Evolutionary conservation across 2,329 filamentous ascomycete species (phyloP).

Genomic region (Alternaria gansuensis): DNA sequence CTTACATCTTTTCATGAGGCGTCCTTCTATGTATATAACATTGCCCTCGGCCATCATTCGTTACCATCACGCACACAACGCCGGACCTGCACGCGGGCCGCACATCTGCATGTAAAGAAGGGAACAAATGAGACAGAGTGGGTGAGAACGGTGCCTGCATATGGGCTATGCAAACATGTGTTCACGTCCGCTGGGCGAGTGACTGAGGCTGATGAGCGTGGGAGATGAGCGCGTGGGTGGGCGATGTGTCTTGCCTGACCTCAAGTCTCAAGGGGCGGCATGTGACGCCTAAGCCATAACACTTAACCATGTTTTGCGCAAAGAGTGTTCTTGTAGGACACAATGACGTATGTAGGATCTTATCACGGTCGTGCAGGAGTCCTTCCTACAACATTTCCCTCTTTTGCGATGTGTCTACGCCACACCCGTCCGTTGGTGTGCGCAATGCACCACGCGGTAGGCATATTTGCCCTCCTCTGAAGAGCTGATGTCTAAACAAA

Average conservation of each 20-base stretch:
- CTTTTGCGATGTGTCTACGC: constrained; percentile 5
- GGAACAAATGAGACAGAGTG: constrained; percentile 38
- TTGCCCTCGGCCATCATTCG: constrained; percentile 29
- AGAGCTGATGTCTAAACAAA: neutral
- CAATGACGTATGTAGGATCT: constrained; percentile 13
- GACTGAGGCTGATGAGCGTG: constrained; percentile 41
- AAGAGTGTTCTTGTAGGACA: neutral
- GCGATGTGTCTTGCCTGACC: constrained; percentile 47
- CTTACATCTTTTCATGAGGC: constrained; percentile 21
- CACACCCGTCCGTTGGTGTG: neutral
- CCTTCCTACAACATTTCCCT: neutral
- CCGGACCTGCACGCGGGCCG: constrained; percentile 31
- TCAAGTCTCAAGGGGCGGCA: constrained; percentile 30
- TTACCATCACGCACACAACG: constrained; percentile 25
- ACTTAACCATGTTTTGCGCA: constrained; percentile 9
- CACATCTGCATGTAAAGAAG: constrained; percentile 17
- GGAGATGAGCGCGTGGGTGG: constrained; percentile 40
- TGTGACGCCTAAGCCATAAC: constrained; percentile 30
- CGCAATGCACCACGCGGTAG: neutral
- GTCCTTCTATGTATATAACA: constrained; percentile 32
- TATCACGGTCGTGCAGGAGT: neutral
- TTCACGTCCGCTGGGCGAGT: constrained; percentile 35
- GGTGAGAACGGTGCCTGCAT: constrained; percentile 37
- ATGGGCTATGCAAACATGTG: constrained; percentile 40
- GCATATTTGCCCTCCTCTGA: neutral